A percentile compares a stretch with the other conserved stretches of the same genome.
These are phyloP conservation scores for bread wheat (Triticum aestivum) DNA, from an alignment of 176 grass and related monocot species.

Conservation along the genomic window DNA sequence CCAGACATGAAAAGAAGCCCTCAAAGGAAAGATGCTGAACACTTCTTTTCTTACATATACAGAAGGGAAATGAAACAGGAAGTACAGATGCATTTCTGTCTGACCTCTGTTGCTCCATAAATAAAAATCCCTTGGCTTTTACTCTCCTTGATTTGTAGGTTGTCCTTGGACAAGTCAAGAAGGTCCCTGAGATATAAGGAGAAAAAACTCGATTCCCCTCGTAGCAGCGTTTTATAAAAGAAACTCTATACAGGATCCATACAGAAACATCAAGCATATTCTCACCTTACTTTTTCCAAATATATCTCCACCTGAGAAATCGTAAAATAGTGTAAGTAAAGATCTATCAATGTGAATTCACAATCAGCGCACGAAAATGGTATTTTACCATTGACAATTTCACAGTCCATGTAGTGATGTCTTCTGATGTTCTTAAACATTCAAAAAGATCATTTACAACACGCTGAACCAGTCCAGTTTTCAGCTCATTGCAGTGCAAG, in stretches of 20 bases:
- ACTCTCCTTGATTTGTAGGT: slow-evolving; percentile 90
- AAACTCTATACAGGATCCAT: slow-evolving; percentile 8
- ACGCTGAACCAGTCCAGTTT: slow-evolving; percentile 63
- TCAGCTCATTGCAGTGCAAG: slow-evolving; percentile 66
- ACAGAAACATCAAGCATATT: slow-evolving; percentile 11
- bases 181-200: slow-evolving; percentile 64
- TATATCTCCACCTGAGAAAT: slow-evolving; percentile 81
- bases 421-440: slow-evolving; percentile 45
- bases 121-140: slow-evolving; percentile 85
- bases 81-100: slow-evolving; percentile 9
- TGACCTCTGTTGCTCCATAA: slow-evolving; percentile 83
- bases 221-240: slow-evolving; percentile 8
- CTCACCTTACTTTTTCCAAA: slow-evolving; percentile 89
- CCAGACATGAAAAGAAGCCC: slow-evolving; percentile 4
- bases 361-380: slow-evolving; percentile 5
- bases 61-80: slow-evolving; percentile 7
- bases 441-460: slow-evolving; percentile 72
- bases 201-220: slow-evolving; percentile 7
- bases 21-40: slow-evolving; percentile 13
- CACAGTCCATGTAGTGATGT: slow-evolving; percentile 48
- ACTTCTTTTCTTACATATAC: slow-evolving; percentile 3
- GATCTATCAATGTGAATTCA: neutral
- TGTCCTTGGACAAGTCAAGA: slow-evolving; percentile 94
- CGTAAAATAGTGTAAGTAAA: slow-evolving; percentile 21
- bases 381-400: slow-evolving; percentile 75